These are phyloP conservation scores for Paecilomyces sp. DNA, from an alignment of 2,329 filamentous ascomycete genomes.

Conservation along the genomic window DNA sequence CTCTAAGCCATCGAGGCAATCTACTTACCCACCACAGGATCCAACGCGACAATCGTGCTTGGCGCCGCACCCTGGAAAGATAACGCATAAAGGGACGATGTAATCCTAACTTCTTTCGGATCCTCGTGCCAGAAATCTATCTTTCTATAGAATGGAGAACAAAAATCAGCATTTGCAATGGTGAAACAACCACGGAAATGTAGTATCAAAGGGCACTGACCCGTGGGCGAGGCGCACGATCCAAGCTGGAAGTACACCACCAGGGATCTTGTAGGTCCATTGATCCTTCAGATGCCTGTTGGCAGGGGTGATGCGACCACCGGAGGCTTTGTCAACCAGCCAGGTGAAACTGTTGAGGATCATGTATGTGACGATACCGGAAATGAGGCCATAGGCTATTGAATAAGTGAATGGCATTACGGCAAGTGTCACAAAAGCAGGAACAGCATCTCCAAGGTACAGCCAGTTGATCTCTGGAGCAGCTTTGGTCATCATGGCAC, in stretches of 20 bases:
- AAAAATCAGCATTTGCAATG: not conserved
- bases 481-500: constrained; percentile 75
- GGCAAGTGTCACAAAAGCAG: constrained; percentile 75
- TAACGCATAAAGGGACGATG: not conserved
- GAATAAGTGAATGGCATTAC: constrained; percentile 88
- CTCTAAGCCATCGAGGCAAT: not conserved
- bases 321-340: constrained; percentile 58
- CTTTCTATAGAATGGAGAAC: constrained; percentile 34
- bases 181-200: not conserved
- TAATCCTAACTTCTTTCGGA: not conserved
- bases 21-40: not conserved
- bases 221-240: constrained; percentile 55
- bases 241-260: constrained; percentile 71
- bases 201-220: constrained; percentile 2
- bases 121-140: constrained; percentile 61
- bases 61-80: not conserved
- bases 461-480: constrained; percentile 83
- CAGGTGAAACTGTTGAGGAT: constrained; percentile 66
- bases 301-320: constrained; percentile 64
- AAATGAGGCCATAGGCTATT: constrained; percentile 80
- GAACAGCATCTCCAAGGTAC: constrained; percentile 76
- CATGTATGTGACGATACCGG: constrained; percentile 69
- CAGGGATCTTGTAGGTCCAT: constrained; percentile 72
- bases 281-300: constrained; percentile 71
- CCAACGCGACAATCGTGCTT: not conserved